Percentiles rank a stretch among this genome's conserved stretches.
Conservation (phyloP, 1,139 yeast genomes). For the Groenewaldozyma auringiensis region DNA sequence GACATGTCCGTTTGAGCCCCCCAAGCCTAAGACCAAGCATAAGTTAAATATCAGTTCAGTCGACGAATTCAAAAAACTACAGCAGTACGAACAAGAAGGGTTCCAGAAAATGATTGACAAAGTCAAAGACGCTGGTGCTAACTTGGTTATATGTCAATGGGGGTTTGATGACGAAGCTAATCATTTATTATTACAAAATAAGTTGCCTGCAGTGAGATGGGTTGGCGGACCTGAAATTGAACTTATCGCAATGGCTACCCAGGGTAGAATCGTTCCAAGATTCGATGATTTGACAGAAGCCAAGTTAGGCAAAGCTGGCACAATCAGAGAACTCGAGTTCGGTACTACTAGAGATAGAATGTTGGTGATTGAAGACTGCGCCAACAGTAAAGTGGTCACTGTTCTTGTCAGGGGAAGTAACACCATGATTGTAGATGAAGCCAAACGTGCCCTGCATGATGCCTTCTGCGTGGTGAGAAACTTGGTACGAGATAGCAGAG, state of each 20-base stretch:
- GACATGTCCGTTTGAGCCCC: constrained; percentile 99
- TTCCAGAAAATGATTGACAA: constrained; percentile 83
- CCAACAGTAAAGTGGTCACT: constrained; percentile 85
- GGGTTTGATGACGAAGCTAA: constrained; percentile 99
- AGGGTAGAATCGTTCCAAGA: constrained; percentile 94
- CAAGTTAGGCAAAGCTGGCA: constrained; percentile 84
- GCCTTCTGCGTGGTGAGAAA: constrained; percentile 96
- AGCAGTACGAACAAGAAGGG: constrained; percentile 84
- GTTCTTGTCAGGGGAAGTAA: constrained; percentile 92
- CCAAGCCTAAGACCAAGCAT: constrained; percentile 98
- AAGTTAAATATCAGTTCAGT: constrained; percentile 87
- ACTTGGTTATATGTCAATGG: constrained; percentile 97
- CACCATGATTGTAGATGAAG: constrained; percentile 97
- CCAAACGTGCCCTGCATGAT: constrained; percentile 92
- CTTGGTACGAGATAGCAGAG: constrained; percentile 81
- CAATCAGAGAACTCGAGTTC: constrained; percentile 78
- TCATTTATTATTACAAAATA: constrained; percentile 78
- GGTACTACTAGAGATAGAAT: constrained; percentile 96
- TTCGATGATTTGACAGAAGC: constrained; percentile 81
- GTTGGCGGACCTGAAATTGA: constrained; percentile 98
- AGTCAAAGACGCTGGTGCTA: constrained; percentile 89
- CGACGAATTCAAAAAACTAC: constrained; percentile 86
- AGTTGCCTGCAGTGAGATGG: constrained; percentile 96
- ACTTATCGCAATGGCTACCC: constrained; percentile 92
- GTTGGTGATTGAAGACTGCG: constrained; percentile 89